Percentiles rank a stretch among this genome's conserved stretches.
These are phyloP conservation scores for Acacia crassicarpa DNA, from an alignment of 306 rosid species.

Conservation along the genomic window DNA sequence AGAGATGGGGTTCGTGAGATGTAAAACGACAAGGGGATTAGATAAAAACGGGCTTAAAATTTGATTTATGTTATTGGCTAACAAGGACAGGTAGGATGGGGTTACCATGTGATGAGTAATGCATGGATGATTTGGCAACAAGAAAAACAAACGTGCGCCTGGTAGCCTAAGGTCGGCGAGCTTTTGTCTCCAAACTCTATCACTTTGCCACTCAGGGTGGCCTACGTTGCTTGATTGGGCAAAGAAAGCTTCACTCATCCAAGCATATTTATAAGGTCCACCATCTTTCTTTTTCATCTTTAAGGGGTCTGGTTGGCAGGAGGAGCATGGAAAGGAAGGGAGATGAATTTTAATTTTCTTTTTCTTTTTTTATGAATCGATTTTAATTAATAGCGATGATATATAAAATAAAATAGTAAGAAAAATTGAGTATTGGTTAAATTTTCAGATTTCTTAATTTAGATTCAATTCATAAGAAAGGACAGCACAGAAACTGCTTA, in stretches of 20 bases:
- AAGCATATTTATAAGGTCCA: not conserved
- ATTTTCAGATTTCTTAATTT: no score
- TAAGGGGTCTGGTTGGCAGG: no score
- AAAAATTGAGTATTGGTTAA: no score
- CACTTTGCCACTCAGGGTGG: not conserved
- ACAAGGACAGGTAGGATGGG: not conserved
- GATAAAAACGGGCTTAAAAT: not conserved
- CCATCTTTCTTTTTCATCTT: not conserved
- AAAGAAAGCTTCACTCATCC: not conserved
- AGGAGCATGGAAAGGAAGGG: no score
- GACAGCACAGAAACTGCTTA: no score
- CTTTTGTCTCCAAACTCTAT: not conserved
- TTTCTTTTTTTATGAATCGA: no score
- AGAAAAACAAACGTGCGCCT: not conserved
- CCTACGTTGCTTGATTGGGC: not conserved
- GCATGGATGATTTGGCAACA: not conserved
- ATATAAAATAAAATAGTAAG: no score
- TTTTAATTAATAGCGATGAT: no score
- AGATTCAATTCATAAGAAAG: no score
- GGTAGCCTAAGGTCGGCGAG: not conserved
- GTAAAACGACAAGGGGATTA: not conserved
- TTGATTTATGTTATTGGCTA: not conserved
- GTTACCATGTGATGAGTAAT: not conserved
- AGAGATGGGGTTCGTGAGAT: not conserved
- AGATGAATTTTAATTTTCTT: no score